Evolutionary conservation across 2,329 filamentous ascomycete species (phyloP).

Genomic region (Monosporascus sp.): DNA sequence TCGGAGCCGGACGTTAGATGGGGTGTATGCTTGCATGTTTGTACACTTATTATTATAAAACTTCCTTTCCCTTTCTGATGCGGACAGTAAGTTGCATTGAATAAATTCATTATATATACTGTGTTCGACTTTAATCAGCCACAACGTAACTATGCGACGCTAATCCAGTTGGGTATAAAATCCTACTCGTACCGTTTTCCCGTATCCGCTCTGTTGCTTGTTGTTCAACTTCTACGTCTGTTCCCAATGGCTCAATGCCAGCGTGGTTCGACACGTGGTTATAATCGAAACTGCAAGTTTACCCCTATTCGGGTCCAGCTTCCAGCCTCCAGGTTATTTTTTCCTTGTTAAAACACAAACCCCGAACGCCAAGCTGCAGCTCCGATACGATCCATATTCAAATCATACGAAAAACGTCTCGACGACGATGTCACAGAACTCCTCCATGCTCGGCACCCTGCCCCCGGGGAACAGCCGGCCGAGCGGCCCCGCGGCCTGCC

Average conservation of each 20-base stretch:
- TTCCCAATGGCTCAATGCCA: slow-evolving; percentile 5
- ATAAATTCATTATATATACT: no score
- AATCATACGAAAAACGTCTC: slow-evolving; percentile 22
- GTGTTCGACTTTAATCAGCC: no score
- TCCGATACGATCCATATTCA: slow-evolving; percentile 1
- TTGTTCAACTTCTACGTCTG: slow-evolving; percentile 3
- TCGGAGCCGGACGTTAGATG: neutral
- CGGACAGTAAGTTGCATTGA: no score
- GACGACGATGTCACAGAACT: slow-evolving; percentile 25
- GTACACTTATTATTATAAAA: no score
- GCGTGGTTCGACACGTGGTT: neutral
- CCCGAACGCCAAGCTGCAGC: slow-evolving; percentile 2
- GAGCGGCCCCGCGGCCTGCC: slow-evolving; percentile 3
- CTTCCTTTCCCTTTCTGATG: no score
- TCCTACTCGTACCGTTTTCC: neutral
- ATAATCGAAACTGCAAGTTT: neutral
- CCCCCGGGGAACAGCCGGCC: slow-evolving; percentile 11
- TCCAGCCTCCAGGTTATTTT: slow-evolving; percentile 2
- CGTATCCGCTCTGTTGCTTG: no score
- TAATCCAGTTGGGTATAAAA: slow-evolving; percentile 7
- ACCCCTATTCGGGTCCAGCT: neutral
- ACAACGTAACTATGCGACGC: neutral
- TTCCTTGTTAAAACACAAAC: slow-evolving; percentile 2
- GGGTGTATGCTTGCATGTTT: no score
- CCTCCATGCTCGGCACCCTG: slow-evolving; percentile 20